A percentile compares a stretch with the other conserved stretches of the same genome.
phyloP scores from a whole-genome alignment of 2,329 filamentous ascomycete genomes.

The Nectriaceae sp. region DNA sequence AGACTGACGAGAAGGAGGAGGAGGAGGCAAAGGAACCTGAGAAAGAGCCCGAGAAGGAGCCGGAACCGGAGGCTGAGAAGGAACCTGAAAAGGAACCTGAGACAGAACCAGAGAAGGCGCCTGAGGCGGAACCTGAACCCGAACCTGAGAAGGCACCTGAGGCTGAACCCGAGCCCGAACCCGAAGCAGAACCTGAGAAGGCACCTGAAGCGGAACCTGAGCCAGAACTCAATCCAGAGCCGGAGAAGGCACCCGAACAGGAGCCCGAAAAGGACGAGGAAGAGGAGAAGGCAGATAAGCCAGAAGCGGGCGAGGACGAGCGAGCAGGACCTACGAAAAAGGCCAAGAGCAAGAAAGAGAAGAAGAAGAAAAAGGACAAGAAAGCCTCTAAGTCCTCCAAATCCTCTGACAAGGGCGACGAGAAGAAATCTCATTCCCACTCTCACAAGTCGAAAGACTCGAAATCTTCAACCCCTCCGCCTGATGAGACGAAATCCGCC shows the following conservation, averaged over 20 bases:
- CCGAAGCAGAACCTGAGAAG: not conserved
- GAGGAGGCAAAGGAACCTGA: not conserved
- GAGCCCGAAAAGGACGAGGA: not conserved
- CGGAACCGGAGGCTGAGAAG: not conserved
- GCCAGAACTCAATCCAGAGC: too few relatives aligned
- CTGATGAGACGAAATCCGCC: not conserved
- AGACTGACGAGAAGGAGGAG: not conserved
- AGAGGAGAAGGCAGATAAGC: not conserved
- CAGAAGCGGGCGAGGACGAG: constrained; percentile 12
- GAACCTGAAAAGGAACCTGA: not conserved
- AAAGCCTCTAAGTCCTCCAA: constrained; percentile 3
- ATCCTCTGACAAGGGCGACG: not conserved
- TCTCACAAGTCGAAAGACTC: not conserved
- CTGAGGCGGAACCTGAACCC: constrained; percentile 8
- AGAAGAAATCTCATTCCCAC: not conserved
- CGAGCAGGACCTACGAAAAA: constrained; percentile 13
- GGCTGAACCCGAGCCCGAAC: constrained; percentile 2
- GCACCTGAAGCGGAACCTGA: not conserved
- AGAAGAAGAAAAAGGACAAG: constrained; percentile 10
- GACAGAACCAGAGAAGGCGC: not conserved
- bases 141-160: not conserved
- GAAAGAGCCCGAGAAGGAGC: not conserved
- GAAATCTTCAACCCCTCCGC: not conserved
- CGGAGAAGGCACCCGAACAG: not conserved
- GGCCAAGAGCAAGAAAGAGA: constrained; percentile 42